Conservation (phyloP, 1,284 basidiomycete genomes). For the Schizophyllum amplum region DNA sequence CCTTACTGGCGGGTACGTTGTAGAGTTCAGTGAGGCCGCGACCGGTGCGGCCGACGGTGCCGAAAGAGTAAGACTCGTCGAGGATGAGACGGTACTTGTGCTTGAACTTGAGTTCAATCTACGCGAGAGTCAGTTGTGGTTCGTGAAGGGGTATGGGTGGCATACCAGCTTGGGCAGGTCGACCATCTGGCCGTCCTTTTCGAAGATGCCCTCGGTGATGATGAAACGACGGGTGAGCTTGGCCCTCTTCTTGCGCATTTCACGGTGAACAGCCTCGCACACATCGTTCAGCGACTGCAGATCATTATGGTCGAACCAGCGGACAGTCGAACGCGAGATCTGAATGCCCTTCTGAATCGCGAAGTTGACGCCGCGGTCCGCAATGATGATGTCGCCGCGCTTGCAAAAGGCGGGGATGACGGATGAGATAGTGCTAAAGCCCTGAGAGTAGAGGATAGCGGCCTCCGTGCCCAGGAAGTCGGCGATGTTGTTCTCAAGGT, state of each 20-base stretch:
- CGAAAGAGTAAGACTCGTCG: conserved; percentile 93
- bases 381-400: conserved; percentile 97
- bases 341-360: conserved; percentile 97
- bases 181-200: conserved; percentile 87
- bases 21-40: conserved; percentile 92
- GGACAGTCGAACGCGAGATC: conserved; percentile 86
- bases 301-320: conserved; percentile 97
- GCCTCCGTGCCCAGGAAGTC: conserved; percentile 86
- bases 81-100: conserved; percentile 95
- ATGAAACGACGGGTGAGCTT: conserved; percentile 92
- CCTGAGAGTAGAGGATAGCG: conserved; percentile 92
- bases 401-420: conserved; percentile 98
- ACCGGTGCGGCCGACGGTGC: conserved; percentile 87
- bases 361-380: conserved; percentile 91
- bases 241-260: conserved; percentile 74
- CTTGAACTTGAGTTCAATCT: conserved; percentile 92
- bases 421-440: conserved; percentile 87
- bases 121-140: not conserved
- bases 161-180: conserved; percentile 87
- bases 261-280: conserved; percentile 77
- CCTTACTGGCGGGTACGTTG: conserved; percentile 79
- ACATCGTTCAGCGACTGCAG: conserved; percentile 86
- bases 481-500: conserved; percentile 84
- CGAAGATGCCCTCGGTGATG: conserved; percentile 95
- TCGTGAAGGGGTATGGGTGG: conserved; percentile 11